phyloP scores from a whole-genome alignment of 2,329 filamentous ascomycete species.

The Cryphonectria nitschkei region DNA sequence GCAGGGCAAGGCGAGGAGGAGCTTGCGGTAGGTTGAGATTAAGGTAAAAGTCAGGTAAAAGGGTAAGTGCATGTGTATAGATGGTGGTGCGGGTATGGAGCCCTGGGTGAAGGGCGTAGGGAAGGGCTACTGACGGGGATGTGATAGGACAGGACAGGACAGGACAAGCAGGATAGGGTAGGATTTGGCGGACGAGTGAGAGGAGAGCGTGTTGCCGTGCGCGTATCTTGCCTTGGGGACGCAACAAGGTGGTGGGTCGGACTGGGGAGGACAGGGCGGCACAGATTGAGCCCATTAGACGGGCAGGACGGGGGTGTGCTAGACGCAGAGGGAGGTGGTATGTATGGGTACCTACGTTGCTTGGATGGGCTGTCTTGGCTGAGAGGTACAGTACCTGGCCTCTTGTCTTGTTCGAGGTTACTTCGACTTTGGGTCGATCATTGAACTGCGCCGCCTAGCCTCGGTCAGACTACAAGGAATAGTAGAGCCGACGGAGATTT shows the following conservation, averaged over 20 bases:
- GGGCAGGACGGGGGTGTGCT: slow-evolving; percentile 5
- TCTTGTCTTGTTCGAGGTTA: neutral
- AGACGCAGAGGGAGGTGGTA: slow-evolving; percentile 12
- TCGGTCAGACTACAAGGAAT: slow-evolving; percentile 27
- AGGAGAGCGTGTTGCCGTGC: slow-evolving; percentile 6
- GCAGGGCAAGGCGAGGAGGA: neutral
- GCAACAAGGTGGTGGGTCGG: neutral
- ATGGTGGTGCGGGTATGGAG: slow-evolving; percentile 18
- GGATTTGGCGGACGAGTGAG: neutral
- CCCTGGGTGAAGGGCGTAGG: neutral
- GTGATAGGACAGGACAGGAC: slow-evolving; percentile 7
- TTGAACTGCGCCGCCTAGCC: slow-evolving; percentile 27
- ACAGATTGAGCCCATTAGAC: slow-evolving; percentile 6
- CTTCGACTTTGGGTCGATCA: slow-evolving; percentile 26
- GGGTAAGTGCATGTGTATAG: neutral
- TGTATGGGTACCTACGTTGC: neutral
- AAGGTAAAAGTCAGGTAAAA: neutral
- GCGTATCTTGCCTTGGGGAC: slow-evolving; percentile 2
- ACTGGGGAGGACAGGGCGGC: slow-evolving; percentile 1
- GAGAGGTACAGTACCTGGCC: neutral
- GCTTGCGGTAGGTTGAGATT: neutral
- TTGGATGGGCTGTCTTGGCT: neutral
- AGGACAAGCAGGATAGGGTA: neutral
- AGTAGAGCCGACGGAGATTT: slow-evolving; percentile 28
- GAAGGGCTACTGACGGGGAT: neutral